phyloP scores from a whole-genome alignment of 2,329 filamentous ascomycete species.

The Gyromitra esculenta region DNA sequence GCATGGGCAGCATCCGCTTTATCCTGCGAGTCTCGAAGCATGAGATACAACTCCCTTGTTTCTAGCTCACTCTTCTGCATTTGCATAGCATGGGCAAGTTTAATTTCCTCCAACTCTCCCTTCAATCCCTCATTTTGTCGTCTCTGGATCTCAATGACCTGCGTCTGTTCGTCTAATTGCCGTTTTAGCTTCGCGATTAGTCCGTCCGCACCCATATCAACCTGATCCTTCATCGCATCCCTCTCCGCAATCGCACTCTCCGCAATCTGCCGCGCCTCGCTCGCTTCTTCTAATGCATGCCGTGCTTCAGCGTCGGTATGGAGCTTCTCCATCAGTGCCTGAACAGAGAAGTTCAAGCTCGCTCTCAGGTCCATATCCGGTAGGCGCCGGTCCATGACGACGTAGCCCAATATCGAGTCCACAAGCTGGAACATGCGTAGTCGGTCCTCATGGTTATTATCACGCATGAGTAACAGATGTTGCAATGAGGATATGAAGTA shows the following conservation, averaged over 20 bases:
- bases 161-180: constrained; percentile 90
- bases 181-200: constrained; percentile 91
- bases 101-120: constrained; percentile 79
- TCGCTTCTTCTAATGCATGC: constrained; percentile 87
- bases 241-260: constrained; percentile 96
- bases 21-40: constrained; percentile 97
- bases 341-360: constrained; percentile 95
- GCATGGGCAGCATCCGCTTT: constrained; percentile 78
- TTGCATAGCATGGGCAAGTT: constrained; percentile 70
- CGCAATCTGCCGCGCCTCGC: constrained; percentile 89
- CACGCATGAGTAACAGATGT: constrained; percentile 89
- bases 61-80: constrained; percentile 94
- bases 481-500: constrained; percentile 97
- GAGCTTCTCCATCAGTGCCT: constrained; percentile 91
- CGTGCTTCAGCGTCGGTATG: constrained; percentile 96
- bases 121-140: constrained; percentile 89
- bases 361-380: constrained; percentile 99
- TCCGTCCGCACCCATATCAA: constrained; percentile 92
- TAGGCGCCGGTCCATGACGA: constrained; percentile 94
- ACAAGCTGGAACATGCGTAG: constrained; percentile 96
- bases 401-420: constrained; percentile 98
- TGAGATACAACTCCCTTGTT: constrained; percentile 94
- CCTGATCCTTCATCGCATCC: constrained; percentile 88
- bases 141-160: constrained; percentile 87
- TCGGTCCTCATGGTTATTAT: constrained; percentile 90